Conservation (phyloP, 2,329 filamentous ascomycete species). For the Xylaria sp. region DNA sequence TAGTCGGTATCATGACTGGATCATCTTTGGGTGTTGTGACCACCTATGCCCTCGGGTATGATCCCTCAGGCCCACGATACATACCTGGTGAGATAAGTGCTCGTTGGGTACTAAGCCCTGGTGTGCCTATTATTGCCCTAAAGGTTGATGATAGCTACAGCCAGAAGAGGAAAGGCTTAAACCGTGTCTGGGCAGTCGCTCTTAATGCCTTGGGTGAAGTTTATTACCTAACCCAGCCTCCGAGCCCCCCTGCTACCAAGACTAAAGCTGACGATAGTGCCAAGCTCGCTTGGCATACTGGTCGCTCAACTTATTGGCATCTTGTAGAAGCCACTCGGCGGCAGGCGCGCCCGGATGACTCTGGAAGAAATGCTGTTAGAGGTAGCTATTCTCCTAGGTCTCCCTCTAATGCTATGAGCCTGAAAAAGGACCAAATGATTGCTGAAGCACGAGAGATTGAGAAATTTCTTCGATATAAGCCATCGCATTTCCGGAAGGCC, state of each 20-base stretch:
- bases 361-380: constrained; percentile 68
- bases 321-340: constrained; percentile 80
- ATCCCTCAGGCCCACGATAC: constrained; percentile 64
- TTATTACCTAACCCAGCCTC: constrained; percentile 79
- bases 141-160: constrained; percentile 84
- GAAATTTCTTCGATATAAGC: constrained; percentile 72
- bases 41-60: constrained; percentile 74
- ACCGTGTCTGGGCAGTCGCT: constrained; percentile 87
- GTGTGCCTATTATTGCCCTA: constrained; percentile 87
- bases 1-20: constrained; percentile 82
- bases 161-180: constrained; percentile 68
- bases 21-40: constrained; percentile 84
- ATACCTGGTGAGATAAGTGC: constrained; percentile 80
- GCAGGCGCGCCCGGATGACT: constrained; percentile 72
- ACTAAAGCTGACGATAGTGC: constrained; percentile 61
- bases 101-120: constrained; percentile 88
- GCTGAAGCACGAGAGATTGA: constrained; percentile 86
- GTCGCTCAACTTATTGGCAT: constrained; percentile 80
- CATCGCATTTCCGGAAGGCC: constrained; percentile 76
- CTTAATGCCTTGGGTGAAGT: constrained; percentile 92
- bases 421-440: constrained; percentile 71
- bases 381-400: constrained; percentile 83
- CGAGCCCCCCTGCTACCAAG: constrained; percentile 58
- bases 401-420: constrained; percentile 73
- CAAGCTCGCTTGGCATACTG: constrained; percentile 78